Conservation (phyloP, 2,329 filamentous ascomycete genomes). For the Scedosporium aurantiacum region DNA sequence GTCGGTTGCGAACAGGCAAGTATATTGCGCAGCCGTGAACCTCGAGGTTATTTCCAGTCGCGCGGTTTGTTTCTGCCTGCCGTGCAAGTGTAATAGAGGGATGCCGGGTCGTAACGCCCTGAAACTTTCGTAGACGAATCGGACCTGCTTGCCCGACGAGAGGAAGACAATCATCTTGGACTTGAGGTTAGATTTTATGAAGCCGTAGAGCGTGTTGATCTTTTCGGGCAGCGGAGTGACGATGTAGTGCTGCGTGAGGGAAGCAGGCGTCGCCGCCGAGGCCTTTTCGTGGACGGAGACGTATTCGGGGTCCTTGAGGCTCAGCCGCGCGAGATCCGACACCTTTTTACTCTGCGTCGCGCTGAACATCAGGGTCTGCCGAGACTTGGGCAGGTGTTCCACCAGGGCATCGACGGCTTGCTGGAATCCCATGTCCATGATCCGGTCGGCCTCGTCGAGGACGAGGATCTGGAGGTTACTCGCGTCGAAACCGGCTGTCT, state of each 20-base stretch:
- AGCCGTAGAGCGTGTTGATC: conserved; percentile 83
- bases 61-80: conserved; percentile 83
- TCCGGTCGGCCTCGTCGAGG: conserved; percentile 89
- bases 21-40: conserved; percentile 69
- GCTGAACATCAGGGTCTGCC: conserved; percentile 91
- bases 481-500: conserved; percentile 81
- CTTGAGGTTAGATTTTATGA: conserved; percentile 83
- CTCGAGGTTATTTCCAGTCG: conserved; percentile 77
- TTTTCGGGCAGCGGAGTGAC: conserved; percentile 79
- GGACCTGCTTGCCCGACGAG: conserved; percentile 90
- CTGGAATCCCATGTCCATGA: conserved; percentile 97
- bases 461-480: conserved; percentile 89
- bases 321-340: conserved; percentile 80
- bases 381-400: conserved; percentile 72
- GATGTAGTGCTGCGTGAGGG: conserved; percentile 84
- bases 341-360: conserved; percentile 94
- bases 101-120: conserved; percentile 91
- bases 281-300: conserved; percentile 86
- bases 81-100: conserved; percentile 82
- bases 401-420: conserved; percentile 82
- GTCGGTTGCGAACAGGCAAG: conserved; percentile 90
- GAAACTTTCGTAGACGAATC: conserved; percentile 90
- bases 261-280: conserved; percentile 65
- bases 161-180: conserved; percentile 93
- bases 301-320: conserved; percentile 84